These are phyloP conservation scores for Dothiorella sarmentorum DNA, from an alignment of 2,329 filamentous ascomycete genomes.

Conservation along the genomic window DNA sequence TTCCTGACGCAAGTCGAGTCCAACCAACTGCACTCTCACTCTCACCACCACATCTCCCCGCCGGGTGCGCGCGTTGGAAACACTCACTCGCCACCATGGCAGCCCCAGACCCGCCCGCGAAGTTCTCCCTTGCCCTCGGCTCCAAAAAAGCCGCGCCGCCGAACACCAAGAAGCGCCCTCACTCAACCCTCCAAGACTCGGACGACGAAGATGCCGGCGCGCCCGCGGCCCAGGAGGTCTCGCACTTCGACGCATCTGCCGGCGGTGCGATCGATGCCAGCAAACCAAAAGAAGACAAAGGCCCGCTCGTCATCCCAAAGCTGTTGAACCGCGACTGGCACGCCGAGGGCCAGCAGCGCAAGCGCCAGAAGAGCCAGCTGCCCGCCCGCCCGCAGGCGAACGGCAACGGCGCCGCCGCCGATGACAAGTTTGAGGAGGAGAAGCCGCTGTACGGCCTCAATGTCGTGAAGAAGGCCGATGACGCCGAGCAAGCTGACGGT, in stretches of 20 bases:
- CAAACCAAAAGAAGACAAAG: slow-evolving; percentile 36
- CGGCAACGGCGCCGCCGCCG: slow-evolving; percentile 32
- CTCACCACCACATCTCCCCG: not conserved
- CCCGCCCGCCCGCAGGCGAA: slow-evolving; percentile 49
- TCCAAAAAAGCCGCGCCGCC: slow-evolving; percentile 21
- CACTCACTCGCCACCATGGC: not conserved
- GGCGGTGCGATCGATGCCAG: slow-evolving; percentile 46
- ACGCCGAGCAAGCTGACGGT: slow-evolving; percentile 22
- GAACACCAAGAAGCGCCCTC: slow-evolving; percentile 40
- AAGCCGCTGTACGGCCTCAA: slow-evolving; percentile 53
- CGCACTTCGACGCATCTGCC: slow-evolving; percentile 52
- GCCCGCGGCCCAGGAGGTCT: slow-evolving; percentile 45
- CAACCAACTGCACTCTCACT: not conserved
- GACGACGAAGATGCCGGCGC: slow-evolving; percentile 58
- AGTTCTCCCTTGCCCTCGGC: slow-evolving; percentile 15
- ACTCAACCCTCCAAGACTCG: slow-evolving; percentile 41
- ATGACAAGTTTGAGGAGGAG: slow-evolving; percentile 40
- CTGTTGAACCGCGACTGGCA: slow-evolving; percentile 63
- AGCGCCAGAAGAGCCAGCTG: slow-evolving; percentile 55
- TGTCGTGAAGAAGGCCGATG: slow-evolving; percentile 38
- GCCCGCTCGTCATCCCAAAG: slow-evolving; percentile 55
- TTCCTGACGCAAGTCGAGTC: not conserved
- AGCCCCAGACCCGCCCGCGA: slow-evolving; percentile 3
- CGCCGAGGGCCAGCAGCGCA: slow-evolving; percentile 43
- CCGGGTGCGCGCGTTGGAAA: not conserved